Base-by-base conservation (phyloP, 768 basidiomycete species). In the Dictyophora rubrovolvata region DNA sequence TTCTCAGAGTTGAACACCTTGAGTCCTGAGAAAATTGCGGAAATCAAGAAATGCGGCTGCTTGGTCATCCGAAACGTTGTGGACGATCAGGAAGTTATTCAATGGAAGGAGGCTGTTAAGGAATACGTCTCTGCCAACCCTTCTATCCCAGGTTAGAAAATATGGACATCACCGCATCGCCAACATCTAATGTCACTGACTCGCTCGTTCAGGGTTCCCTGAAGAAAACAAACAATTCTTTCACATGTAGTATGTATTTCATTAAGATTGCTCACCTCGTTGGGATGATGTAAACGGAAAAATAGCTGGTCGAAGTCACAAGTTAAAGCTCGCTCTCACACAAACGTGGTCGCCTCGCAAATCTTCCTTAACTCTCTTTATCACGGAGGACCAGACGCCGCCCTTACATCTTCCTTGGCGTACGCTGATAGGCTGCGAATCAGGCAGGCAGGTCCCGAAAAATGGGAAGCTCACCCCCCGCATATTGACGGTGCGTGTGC, bases 351-450 rank as follows among this genome's bases (percentile, higher is more conserved):
- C 21, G 77, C 75, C 16, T 75, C 77, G 0, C 74, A 75, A 22
- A 72, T 71, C 1, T 87, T 80, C 80, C 72, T 86, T 46, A 87
- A 86, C 70, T 77, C 79, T 34, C 69, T 86, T n/a, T 87, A 85
- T 67, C 79, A 77, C 56, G 79, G 79, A 11, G 37, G 18, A 10
- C 21, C 20, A 12, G 50, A 28, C 17, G 81, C 88, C 16, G 82
- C 86, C 63, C 73, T 87, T 34, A 72, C 75, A 7, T 75, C 79
- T 3, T 83, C 86, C 17, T 70, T 90, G 60, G 78, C 74, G 14
- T 90, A 91, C 62, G 86, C 85, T 0, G 87, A 89, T 67, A 74
- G 86, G 35, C 84, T 87, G 69, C 79, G 86, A 35, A 88, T 89
- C 61, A 76, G 88, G 55, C 81, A 82, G 60, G 83, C 87, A 1